Conservation (phyloP, 768 basidiomycete genomes). For the Boletellus ananas region DNA sequence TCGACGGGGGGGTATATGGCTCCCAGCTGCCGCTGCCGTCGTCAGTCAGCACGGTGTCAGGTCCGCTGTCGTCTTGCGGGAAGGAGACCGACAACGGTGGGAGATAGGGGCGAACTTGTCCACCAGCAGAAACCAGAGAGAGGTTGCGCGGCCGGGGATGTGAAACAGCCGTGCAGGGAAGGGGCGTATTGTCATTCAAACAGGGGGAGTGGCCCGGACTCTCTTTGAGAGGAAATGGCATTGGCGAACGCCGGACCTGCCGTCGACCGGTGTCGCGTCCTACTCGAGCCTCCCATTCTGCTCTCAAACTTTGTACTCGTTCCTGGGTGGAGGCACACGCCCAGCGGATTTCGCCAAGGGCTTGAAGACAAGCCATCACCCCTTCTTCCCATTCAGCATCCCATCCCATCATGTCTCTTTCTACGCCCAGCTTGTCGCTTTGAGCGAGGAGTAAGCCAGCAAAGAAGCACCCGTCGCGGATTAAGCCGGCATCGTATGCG, state of each 20-base stretch:
- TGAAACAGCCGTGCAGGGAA: slow-evolving; percentile 10
- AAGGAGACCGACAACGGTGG: slow-evolving; percentile 41
- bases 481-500: slow-evolving; percentile 79
- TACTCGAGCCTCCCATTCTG: slow-evolving; percentile 41
- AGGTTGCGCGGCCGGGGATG: slow-evolving; percentile 18
- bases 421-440: slow-evolving; percentile 34
- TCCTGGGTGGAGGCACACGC: slow-evolving; percentile 72
- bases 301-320: slow-evolving; percentile 56
- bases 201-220: slow-evolving; percentile 29
- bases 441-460: slow-evolving; percentile 75
- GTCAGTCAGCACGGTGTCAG: slow-evolving; percentile 48
- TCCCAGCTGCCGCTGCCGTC: slow-evolving; percentile 54
- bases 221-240: slow-evolving; percentile 21
- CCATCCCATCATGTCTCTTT: slow-evolving; percentile 22
- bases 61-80: slow-evolving; percentile 48
- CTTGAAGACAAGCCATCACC: slow-evolving; percentile 56
- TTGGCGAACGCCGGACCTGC: slow-evolving; percentile 20
- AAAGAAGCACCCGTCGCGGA: slow-evolving; percentile 88
- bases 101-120: slow-evolving; percentile 44
- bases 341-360: slow-evolving; percentile 84
- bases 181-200: slow-evolving; percentile 17
- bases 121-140: slow-evolving; percentile 32
- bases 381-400: slow-evolving; percentile 32
- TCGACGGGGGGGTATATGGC: slow-evolving; percentile 60
- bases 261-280: slow-evolving; percentile 31